Conservation (phyloP, 2,329 filamentous ascomycete genomes). For the Aureobasidium musti region DNA sequence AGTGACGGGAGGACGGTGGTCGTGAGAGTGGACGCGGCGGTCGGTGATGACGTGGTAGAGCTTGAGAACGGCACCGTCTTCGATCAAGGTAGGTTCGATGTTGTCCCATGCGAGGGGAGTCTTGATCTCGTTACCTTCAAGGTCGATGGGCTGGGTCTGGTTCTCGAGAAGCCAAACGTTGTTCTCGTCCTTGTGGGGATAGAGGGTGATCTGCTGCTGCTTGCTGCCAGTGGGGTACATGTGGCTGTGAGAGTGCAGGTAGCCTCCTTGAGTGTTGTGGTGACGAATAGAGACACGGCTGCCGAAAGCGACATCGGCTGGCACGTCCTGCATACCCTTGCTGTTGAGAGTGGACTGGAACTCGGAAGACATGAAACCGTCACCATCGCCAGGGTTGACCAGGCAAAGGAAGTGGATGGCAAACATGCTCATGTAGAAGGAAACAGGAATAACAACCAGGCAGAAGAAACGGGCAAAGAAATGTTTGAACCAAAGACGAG, state of each 20-base stretch:
- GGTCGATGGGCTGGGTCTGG: slow-evolving; percentile 80
- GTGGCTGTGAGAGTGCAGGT: slow-evolving; percentile 92
- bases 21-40: slow-evolving; percentile 92
- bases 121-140: slow-evolving; percentile 68
- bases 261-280: slow-evolving; percentile 96
- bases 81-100: slow-evolving; percentile 67
- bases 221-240: slow-evolving; percentile 99
- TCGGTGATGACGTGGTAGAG: slow-evolving; percentile 83
- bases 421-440: slow-evolving; percentile 97
- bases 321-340: slow-evolving; percentile 93
- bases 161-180: slow-evolving; percentile 95
- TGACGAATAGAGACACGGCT: slow-evolving; percentile 85
- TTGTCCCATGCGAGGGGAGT: slow-evolving; percentile 84
- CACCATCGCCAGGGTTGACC: slow-evolving; percentile 91
- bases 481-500: slow-evolving; percentile 93
- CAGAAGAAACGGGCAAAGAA: slow-evolving; percentile 89
- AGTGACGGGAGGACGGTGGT: slow-evolving; percentile 81
- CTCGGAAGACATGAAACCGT: slow-evolving; percentile 99
- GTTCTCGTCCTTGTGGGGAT: slow-evolving; percentile 99
- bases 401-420: slow-evolving; percentile 94
- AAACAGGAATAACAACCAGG: slow-evolving; percentile 81
- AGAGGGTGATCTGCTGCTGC: slow-evolving; percentile 97
- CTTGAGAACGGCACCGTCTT: slow-evolving; percentile 76
- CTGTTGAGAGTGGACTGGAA: slow-evolving; percentile 97
- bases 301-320: slow-evolving; percentile 87